These are phyloP conservation scores for Penicillium sp. DNA, from an alignment of 2,329 filamentous ascomycete species.

Conservation along the genomic window DNA sequence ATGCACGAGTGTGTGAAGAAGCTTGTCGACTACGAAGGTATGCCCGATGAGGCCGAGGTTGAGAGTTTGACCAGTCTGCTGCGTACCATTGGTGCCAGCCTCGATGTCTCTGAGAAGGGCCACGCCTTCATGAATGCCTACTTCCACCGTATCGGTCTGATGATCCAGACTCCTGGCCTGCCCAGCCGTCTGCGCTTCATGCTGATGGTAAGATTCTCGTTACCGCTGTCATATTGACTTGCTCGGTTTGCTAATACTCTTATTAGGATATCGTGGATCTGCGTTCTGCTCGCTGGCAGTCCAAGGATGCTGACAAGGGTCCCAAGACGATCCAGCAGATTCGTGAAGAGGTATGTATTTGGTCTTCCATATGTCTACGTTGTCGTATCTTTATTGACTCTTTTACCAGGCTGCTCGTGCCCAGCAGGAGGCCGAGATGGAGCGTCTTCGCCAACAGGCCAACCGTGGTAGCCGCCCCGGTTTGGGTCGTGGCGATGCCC, in stretches of 20 bases:
- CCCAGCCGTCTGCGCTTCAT: slow-evolving; percentile 89
- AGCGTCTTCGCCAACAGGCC: slow-evolving; percentile 45
- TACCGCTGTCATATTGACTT: too few relatives aligned
- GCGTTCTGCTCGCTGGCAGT: slow-evolving; percentile 65
- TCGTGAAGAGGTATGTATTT: slow-evolving; percentile 62
- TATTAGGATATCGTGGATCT: slow-evolving; percentile 71
- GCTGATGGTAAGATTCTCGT: slow-evolving; percentile 56
- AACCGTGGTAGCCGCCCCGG: slow-evolving; percentile 58
- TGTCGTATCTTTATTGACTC: neutral
- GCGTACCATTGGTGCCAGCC: slow-evolving; percentile 77
- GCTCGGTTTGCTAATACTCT: too few relatives aligned
- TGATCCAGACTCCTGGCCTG: slow-evolving; percentile 70
- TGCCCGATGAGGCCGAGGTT: slow-evolving; percentile 90
- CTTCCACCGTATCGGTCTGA: slow-evolving; percentile 76
- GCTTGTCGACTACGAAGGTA: slow-evolving; percentile 85
- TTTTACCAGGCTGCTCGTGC: slow-evolving; percentile 54
- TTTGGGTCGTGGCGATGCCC: slow-evolving; percentile 75
- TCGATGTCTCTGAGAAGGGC: slow-evolving; percentile 76
- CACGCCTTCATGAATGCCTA: slow-evolving; percentile 82
- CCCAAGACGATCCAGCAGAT: slow-evolving; percentile 95
- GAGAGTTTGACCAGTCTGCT: slow-evolving; percentile 91
- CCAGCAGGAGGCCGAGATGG: slow-evolving; percentile 69
- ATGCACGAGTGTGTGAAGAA: slow-evolving; percentile 99
- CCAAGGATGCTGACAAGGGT: slow-evolving; percentile 85
- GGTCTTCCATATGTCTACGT: too few relatives aligned